Base-by-base conservation (phyloP, 1,139 yeast species). In the Hyphopichia khmerensis region DNA sequence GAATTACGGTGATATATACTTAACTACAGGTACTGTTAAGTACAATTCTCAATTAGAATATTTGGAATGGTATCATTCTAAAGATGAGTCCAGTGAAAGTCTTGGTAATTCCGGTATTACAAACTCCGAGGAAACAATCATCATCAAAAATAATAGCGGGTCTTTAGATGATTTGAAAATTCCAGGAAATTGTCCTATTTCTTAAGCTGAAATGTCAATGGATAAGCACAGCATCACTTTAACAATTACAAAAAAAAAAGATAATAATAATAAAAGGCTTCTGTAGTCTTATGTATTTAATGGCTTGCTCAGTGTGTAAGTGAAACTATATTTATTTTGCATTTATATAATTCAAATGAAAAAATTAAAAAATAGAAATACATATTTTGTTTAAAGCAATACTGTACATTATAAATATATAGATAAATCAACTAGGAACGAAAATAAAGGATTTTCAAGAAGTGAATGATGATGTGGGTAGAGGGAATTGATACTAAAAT, bases 61-160 rank as follows among this genome's bases (percentile, higher is more conserved):
- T 36, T 57, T 89, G 43, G 82, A 79, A 52, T 89, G 96, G 96
- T 69, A 70, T 52, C 95, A 87, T 56, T 75, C 64, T 18, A 57
- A 52, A 8, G 49, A 41, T 17, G 26, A 21, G 10, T 6, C n/a
- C 23, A 17, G n/a, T n/a, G 17, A 16, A n/a, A 32, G 5, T n/a
- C 10, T 5, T 7, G n/a, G 21, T 15, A 14, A 29, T 6, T n/a
- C 7, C 16, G 8, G 24, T 8, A 21, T n/a, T 31, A 5, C 23
- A 16, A 16, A 16, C 17, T 42, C 36, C 15, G 56, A 55, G 21
- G 72, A 67, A 40, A 65, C 72, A 0, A 60, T 72, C n/a, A 56
- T 69, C 27, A 62, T 72, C 42, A 69, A 65, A 47, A 71, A 70
- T 44, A 59, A 64, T 42, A 68, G 73, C 47, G 75, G 75, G 1